Conservation (phyloP, 371 early-diverging fungal genomes). For the Haplosporangium sp. region DNA sequence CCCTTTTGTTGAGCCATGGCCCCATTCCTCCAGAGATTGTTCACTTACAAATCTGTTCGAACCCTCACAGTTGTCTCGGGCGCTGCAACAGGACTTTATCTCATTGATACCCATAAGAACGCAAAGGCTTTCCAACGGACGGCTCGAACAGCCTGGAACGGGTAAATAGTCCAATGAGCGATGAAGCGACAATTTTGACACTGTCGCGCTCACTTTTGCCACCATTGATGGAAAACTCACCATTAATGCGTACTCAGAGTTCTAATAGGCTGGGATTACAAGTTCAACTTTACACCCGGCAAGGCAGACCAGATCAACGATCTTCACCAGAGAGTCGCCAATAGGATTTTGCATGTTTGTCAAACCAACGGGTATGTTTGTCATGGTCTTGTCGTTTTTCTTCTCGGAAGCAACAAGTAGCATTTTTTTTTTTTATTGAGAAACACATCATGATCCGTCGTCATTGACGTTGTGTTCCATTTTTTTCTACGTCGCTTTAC, state of each 20-base stretch:
- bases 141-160: constrained; percentile 69
- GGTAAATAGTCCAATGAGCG: constrained; percentile 19
- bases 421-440: background rate
- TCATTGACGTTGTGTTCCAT: background rate
- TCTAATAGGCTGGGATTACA: constrained; percentile 75
- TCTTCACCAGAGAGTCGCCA: constrained; percentile 76
- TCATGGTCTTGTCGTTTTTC: too few species aligned
- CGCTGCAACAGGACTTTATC: constrained; percentile 55
- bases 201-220: background rate
- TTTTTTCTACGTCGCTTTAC: background rate
- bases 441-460: background rate
- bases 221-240: background rate
- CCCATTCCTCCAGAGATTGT: constrained; percentile 39
- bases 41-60: constrained; percentile 26
- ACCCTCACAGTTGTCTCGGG: constrained; percentile 31
- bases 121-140: constrained; percentile 68
- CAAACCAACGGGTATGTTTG: constrained; percentile 74
- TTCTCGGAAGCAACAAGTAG: background rate
- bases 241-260: constrained; percentile 15
- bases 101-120: constrained; percentile 65
- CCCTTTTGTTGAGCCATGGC: constrained; percentile 7
- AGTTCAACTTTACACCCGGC: constrained; percentile 75
- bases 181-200: background rate
- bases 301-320: constrained; percentile 62
- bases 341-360: constrained; percentile 83